A percentile compares a stretch with the other conserved stretches of the same genome.
Conservation (phyloP, 805 yeast genomes). For the Maudiozyma barnettii region DNA sequence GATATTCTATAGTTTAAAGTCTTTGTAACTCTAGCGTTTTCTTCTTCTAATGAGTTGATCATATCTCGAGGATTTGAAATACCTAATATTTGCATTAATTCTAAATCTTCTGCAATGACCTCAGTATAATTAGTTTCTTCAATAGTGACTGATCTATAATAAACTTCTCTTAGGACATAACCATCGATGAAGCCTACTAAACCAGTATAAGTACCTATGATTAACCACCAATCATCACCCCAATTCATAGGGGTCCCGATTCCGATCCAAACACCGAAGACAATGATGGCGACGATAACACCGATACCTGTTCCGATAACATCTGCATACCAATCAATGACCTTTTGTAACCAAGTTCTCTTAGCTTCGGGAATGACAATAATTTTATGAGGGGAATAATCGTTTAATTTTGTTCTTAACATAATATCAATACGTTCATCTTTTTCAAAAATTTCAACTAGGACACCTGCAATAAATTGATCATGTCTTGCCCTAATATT, state of each 20-base stretch:
- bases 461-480: slow-evolving; percentile 18
- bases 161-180: slow-evolving; percentile 33
- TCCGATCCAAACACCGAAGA: slow-evolving; percentile 31
- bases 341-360: slow-evolving; percentile 14
- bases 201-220: slow-evolving; percentile 40
- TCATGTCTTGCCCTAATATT: slow-evolving; percentile 34
- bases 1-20: slow-evolving; percentile 18
- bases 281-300: slow-evolving; percentile 26
- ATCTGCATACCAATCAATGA: slow-evolving; percentile 34
- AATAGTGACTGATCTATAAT: slow-evolving; percentile 21
- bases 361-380: slow-evolving; percentile 14
- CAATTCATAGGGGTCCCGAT: slow-evolving; percentile 32
- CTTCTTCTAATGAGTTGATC: slow-evolving; percentile 9
- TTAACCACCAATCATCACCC: slow-evolving; percentile 37
- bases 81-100: slow-evolving; percentile 23
- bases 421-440: slow-evolving; percentile 27
- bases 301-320: slow-evolving; percentile 37
- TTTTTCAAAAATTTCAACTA: slow-evolving; percentile 15
- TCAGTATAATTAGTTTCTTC: slow-evolving; percentile 21
- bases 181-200: slow-evolving; percentile 37
- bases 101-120: slow-evolving; percentile 28
- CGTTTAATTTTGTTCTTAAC: slow-evolving; percentile 15
- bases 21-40: slow-evolving; percentile 4
- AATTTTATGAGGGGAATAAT: slow-evolving; percentile 20
- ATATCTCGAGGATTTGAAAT: slow-evolving; percentile 14